These are phyloP conservation scores for Pseudogymnoascus pannorum DNA, from an alignment of 2,329 filamentous ascomycete species.

Conservation along the genomic window DNA sequence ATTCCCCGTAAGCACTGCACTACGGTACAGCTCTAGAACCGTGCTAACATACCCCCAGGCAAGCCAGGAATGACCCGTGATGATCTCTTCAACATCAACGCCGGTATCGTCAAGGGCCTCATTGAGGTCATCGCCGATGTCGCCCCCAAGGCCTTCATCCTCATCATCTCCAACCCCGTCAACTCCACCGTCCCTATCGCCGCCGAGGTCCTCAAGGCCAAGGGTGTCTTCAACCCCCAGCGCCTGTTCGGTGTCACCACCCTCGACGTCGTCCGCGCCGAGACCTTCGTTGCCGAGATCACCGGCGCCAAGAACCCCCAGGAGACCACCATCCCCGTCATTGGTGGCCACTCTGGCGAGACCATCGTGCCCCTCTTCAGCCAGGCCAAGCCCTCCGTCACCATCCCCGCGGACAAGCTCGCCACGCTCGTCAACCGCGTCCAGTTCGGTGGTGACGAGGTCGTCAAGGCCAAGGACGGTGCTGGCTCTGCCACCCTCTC, in stretches of 20 bases:
- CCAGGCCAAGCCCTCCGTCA: constrained; percentile 71
- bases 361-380: constrained; percentile 98
- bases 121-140: constrained; percentile 82
- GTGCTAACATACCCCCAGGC: constrained; percentile 46
- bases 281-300: constrained; percentile 89
- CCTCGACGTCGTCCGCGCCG: constrained; percentile 93
- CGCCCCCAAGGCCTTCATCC: constrained; percentile 85
- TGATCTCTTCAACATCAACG: constrained; percentile 99
- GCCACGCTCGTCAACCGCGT: constrained; percentile 88
- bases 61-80: constrained; percentile 99
- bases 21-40: constrained; percentile 10
- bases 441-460: constrained; percentile 96
- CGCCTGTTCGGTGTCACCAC: constrained; percentile 98
- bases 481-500: constrained; percentile 84
- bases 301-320: constrained; percentile 74
- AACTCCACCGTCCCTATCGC: constrained; percentile 98
- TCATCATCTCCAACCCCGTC: constrained; percentile 98
- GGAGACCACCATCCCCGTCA: constrained; percentile 79
- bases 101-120: constrained; percentile 91
- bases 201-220: constrained; percentile 90
- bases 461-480: constrained; percentile 91
- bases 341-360: constrained; percentile 95
- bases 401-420: constrained; percentile 83
- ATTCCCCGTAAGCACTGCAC: constrained; percentile 71
- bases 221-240: constrained; percentile 88